A percentile compares a stretch with the other conserved stretches of the same genome.
These are phyloP conservation scores for Aspergillus sclerotiicarbonarius DNA, from an alignment of 495 filamentous ascomycete genomes.

Conservation along the genomic window DNA sequence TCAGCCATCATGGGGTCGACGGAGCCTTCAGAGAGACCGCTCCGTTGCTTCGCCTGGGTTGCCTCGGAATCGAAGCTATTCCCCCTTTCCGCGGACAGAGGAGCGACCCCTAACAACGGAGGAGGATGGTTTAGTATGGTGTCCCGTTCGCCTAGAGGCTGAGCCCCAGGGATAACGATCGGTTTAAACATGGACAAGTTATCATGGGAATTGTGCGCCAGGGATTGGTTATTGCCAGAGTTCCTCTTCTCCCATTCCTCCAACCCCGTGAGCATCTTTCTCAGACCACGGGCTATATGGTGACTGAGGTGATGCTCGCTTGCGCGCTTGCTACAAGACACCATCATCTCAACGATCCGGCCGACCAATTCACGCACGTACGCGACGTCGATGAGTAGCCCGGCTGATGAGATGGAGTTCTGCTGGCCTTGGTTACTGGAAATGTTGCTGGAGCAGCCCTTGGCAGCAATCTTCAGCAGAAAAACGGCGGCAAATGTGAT, in stretches of 20 bases:
- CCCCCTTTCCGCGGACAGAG: slow-evolving; percentile 44
- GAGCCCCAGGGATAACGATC: slow-evolving; percentile 38
- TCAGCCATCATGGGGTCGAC: slow-evolving; percentile 49
- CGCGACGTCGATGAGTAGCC: slow-evolving; percentile 36
- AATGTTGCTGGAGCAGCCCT: slow-evolving; percentile 37
- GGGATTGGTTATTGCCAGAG: slow-evolving; percentile 20
- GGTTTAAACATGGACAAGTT: slow-evolving; percentile 40
- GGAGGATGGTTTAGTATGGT: slow-evolving; percentile 43
- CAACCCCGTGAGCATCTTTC: slow-evolving; percentile 51
- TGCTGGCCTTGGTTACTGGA: slow-evolving; percentile 26
- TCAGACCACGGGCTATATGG: slow-evolving; percentile 50
- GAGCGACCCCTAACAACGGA: slow-evolving; percentile 42
- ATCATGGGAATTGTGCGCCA: slow-evolving; percentile 23
- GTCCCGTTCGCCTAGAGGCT: slow-evolving; percentile 40
- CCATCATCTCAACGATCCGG: slow-evolving; percentile 47
- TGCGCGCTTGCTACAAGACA: slow-evolving; percentile 46
- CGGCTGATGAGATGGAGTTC: slow-evolving; percentile 48
- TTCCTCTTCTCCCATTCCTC: slow-evolving; percentile 48
- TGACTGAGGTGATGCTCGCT: slow-evolving; percentile 55
- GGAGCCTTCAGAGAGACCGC: slow-evolving; percentile 45
- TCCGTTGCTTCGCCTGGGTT: slow-evolving; percentile 26
- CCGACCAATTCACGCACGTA: slow-evolving; percentile 47
- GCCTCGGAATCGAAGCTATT: slow-evolving; percentile 31
- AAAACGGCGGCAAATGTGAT: slow-evolving; percentile 57
- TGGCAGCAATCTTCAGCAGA: slow-evolving; percentile 51